Evolutionary conservation across 1,139 yeast genomes (phyloP).

Genomic region (Lodderomyces jiufengensis): DNA sequence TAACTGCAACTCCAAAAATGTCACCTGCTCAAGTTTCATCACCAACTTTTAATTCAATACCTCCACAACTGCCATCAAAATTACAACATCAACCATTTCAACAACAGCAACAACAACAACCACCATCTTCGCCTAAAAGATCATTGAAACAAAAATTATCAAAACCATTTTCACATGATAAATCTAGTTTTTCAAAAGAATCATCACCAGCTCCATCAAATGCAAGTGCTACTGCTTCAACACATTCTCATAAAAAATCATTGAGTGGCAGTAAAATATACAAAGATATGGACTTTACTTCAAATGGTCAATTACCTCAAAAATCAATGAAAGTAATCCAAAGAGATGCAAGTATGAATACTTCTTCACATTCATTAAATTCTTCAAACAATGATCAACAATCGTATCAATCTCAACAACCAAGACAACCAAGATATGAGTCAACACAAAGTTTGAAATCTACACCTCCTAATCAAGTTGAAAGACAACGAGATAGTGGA

Average conservation of each 20-base stretch:
- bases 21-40: conserved; percentile 8
- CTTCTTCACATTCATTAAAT: conserved; percentile 2
- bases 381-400: conserved; percentile 2
- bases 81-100: background rate
- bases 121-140: background rate
- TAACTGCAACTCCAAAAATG: conserved; percentile 26
- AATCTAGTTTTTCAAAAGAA: background rate
- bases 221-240: conserved; percentile 4
- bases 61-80: background rate
- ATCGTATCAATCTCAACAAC: conserved; percentile 3
- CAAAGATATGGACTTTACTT: conserved; percentile 40
- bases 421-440: conserved; percentile 2
- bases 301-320: conserved; percentile 41
- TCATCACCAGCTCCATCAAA: conserved; percentile 4
- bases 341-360: conserved; percentile 6
- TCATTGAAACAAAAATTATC: conserved; percentile 3
- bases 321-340: conserved; percentile 41
- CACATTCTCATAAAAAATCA: conserved; percentile 4
- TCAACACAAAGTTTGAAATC: background rate
- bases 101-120: background rate
- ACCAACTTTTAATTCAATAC: conserved; percentile 6
- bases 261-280: conserved; percentile 20
- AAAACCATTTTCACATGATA: conserved; percentile 5
- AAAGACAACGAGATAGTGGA: conserved; percentile 1
- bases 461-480: background rate